Evolutionary conservation across 306 rosid genomes (phyloP).

Genomic region (Trifolium fragiferum): DNA sequence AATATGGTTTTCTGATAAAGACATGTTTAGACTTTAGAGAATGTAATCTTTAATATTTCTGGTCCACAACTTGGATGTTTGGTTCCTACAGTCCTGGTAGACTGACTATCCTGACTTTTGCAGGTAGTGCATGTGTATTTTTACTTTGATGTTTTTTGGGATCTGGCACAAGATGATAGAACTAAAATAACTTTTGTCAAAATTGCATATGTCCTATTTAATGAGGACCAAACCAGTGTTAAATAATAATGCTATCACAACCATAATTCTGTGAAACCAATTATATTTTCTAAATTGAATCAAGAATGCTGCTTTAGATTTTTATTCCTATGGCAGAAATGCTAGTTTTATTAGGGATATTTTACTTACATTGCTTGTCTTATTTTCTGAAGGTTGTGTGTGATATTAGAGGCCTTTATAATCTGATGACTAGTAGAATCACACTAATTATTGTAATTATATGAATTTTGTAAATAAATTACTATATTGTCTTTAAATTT

Average conservation of each 20-base stretch:
- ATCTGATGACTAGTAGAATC: conserved; percentile 9
- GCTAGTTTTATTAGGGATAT: neutral
- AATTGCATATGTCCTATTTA: conserved; percentile 3
- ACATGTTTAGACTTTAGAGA: too few species aligned
- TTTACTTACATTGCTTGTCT: conserved; percentile 10
- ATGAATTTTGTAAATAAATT: neutral
- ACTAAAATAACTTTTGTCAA: too few species aligned
- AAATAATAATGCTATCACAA: neutral
- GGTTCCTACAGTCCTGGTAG: too few species aligned
- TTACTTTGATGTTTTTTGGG: too few species aligned
- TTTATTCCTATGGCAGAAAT: neutral
- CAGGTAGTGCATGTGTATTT: too few species aligned
- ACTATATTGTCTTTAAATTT: conserved; percentile 21
- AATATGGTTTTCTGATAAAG: too few species aligned
- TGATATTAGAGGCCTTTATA: conserved; percentile 15
- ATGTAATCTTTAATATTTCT: too few species aligned
- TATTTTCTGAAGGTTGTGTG: conserved; percentile 5
- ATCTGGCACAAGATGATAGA: too few species aligned
- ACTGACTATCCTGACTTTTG: too few species aligned
- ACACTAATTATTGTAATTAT: neutral
- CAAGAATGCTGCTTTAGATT: neutral
- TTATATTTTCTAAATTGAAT: neutral
- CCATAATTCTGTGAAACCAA: too few species aligned
- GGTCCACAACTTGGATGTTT: too few species aligned
- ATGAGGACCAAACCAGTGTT: conserved; percentile 19